Percentiles rank a stretch among this genome's conserved stretches.
Evolutionary conservation across 192 early-diverging fungal genomes (phyloP).

Genomic region (Backusella australiensis): DNA sequence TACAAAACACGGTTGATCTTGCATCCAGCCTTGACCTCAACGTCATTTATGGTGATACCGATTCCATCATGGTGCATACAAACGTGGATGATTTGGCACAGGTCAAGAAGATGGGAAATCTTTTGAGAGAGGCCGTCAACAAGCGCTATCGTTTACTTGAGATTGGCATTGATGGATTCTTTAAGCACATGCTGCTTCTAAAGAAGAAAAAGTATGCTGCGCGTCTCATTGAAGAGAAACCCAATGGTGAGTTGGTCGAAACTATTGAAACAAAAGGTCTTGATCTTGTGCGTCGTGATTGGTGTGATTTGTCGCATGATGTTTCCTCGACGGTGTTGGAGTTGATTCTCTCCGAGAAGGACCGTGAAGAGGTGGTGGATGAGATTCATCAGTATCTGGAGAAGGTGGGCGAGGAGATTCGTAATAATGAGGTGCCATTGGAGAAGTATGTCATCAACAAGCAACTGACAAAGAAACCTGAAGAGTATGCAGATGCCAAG

Average conservation of each 20-base stretch:
- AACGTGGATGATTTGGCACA: constrained; percentile 65
- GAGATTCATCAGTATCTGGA: constrained; percentile 76
- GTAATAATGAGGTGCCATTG: constrained; percentile 64
- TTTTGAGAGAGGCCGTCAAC: constrained; percentile 85
- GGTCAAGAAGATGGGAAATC: constrained; percentile 77
- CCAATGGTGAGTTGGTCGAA: constrained; percentile 49
- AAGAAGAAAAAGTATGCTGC: constrained; percentile 99
- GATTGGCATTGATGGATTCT: constrained; percentile 96
- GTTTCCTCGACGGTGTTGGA: constrained; percentile 74
- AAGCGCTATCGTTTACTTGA: constrained; percentile 92
- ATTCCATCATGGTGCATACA: constrained; percentile 98
- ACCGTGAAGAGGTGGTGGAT: constrained; percentile 70
- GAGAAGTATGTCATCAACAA: constrained; percentile 92
- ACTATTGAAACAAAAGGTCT: constrained; percentile 88
- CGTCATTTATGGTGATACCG: constrained; percentile 99
- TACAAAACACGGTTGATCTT: constrained; percentile 89
- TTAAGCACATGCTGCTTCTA: constrained; percentile 83
- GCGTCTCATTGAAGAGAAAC: constrained; percentile 58
- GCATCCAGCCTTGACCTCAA: constrained; percentile 78
- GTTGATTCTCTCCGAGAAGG: constrained; percentile 51
- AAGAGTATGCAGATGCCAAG: constrained; percentile 86
- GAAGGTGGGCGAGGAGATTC: constrained; percentile 68
- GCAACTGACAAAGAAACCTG: constrained; percentile 87
- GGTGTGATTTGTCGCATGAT: constrained; percentile 93
- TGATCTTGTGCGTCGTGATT: constrained; percentile 95